Evolutionary conservation across 495 filamentous ascomycete species (phyloP).

Genomic region (Neurospora intermedia): DNA sequence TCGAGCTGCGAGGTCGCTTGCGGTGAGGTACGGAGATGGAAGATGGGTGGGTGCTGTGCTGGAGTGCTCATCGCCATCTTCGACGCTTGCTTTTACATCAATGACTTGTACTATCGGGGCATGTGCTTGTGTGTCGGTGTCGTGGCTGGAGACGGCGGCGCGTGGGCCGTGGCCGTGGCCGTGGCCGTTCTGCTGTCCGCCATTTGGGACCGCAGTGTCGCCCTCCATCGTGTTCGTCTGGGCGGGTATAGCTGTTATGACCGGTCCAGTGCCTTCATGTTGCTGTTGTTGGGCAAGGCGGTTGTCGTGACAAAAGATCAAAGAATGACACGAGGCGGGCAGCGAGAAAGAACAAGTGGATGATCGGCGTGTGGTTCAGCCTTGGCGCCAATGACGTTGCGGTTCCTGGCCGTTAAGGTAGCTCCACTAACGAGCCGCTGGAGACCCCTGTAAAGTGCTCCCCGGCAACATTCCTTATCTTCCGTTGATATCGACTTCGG

Average conservation of each 20-base stretch:
- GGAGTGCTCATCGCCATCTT: background rate
- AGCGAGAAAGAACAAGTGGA: background rate
- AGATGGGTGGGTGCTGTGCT: slow-evolving; percentile 2
- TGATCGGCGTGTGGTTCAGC: background rate
- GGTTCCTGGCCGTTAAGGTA: background rate
- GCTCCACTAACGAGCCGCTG: background rate
- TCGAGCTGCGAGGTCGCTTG: background rate
- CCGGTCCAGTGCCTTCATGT: background rate
- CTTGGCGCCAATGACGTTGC: background rate
- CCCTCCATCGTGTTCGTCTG: background rate
- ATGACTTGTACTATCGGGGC: background rate
- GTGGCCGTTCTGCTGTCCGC: background rate
- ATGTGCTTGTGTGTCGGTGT: background rate
- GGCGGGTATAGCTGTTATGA: background rate
- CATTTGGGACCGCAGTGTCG: background rate
- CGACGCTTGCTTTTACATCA: background rate
- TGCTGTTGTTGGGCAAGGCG: background rate
- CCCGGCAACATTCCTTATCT: background rate
- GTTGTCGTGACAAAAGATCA: background rate
- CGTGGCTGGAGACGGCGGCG: background rate
- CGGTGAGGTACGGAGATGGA: slow-evolving; percentile 6
- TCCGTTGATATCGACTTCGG: background rate
- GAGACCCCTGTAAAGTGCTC: background rate
- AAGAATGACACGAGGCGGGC: background rate
- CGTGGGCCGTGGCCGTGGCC: background rate